These are phyloP conservation scores for Leccinum subfulvum DNA, from an alignment of 1,284 basidiomycete genomes.

Conservation along the genomic window DNA sequence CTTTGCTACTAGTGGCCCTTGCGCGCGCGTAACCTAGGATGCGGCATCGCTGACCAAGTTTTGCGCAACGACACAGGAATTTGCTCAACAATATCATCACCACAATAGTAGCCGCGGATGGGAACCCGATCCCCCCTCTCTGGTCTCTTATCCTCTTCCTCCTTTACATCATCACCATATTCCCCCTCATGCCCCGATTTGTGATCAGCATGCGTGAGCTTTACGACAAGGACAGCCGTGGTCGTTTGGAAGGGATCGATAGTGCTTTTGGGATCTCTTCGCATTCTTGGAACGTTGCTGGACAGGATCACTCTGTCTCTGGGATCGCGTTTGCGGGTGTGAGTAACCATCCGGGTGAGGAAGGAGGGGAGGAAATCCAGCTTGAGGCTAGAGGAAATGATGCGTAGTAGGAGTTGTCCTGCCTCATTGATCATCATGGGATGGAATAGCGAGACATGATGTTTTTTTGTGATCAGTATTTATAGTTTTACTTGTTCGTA, in stretches of 20 bases:
- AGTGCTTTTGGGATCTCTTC: neutral
- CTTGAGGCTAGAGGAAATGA: neutral
- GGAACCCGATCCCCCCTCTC: too few species aligned
- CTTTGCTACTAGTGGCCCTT: too few species aligned
- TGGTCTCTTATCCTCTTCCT: too few species aligned
- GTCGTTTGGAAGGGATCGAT: neutral
- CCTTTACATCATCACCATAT: neutral
- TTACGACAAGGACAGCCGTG: neutral
- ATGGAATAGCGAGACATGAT: neutral
- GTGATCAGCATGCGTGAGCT: neutral
- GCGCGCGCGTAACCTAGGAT: too few species aligned
- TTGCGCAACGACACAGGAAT: neutral
- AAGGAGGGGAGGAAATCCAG: too few species aligned
- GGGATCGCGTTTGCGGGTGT: neutral
- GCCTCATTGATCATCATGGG: neutral
- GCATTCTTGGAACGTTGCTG: neutral
- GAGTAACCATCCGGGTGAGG: neutral
- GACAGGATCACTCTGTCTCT: neutral
- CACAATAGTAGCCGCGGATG: too few species aligned
- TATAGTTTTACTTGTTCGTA: neutral
- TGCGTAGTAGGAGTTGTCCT: neutral
- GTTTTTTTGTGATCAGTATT: neutral
- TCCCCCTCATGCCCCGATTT: neutral
- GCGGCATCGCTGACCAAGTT: too few species aligned
- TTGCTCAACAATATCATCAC: neutral